Base-by-base conservation (phyloP, 1,139 yeast species). In the Wickerhamiella infanticola region DNA sequence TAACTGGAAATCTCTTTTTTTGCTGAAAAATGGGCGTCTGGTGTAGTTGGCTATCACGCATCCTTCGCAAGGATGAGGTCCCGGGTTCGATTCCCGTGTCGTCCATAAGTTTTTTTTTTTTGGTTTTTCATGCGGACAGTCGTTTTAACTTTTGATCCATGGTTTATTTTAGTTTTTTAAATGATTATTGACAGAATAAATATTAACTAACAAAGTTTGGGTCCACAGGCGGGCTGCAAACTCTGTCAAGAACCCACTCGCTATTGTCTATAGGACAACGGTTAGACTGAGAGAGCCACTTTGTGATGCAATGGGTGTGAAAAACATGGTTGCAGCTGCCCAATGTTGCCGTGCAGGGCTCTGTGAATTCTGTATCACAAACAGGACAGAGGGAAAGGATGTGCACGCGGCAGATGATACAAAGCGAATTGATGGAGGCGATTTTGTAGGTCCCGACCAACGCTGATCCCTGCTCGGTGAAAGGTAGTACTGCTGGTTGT, bases 31-130 rank as follows among this genome's bases (percentile, higher is more conserved):
- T 9, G 51, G 51, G 51, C 50, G 48, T 43, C 45, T 48, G 51
- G 51, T 48, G 51, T 48, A 48, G 51, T 43, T 48, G 51, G 51
- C 49, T 48, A 48, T 48, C 51, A 47, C 51, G 49, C 45, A 47
- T 45, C 50, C 51, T 48, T 48, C 51, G 51, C 51, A 48, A 47
- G 51, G 50, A 45, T 47, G 45, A 48, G 51, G 51, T 45, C 51
- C 46, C 48, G 50, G 51, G 51, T 48, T 48, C 51, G 51, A 48
- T 43, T 48, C 51, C 51, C 50, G 48, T 45, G 45, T 43, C 48
- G 50, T 48, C 51, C 51, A 48, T 24, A 36, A 18, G 42, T 41
- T 41, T 13, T 26, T 27, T 5, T 13, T 27, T 26, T 29, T 8
- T 26, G 27, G 11, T 11, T 29, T 13, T 13, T 4, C 4, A 4